Evolutionary conservation across 805 yeast genomes (phyloP), one percentile per base, ranked within the genome.

Genomic region (Scheffersomyces stipitis): DNA sequence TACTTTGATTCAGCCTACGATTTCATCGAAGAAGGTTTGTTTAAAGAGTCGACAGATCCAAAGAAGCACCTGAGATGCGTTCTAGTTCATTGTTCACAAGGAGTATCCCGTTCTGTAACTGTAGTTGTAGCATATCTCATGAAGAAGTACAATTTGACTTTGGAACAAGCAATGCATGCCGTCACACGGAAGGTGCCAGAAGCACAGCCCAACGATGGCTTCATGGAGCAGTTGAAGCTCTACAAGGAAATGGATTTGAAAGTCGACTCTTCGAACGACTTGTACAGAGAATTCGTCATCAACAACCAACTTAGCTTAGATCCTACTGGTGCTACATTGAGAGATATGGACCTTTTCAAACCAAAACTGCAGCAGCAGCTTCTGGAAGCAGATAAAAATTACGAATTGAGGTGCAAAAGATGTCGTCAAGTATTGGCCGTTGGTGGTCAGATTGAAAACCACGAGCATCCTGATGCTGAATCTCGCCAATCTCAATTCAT

Each of bases 401-500:
- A 61, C 17, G 69, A 69, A 23, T 58, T 87, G 27, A 70, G 96
- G 40, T 91, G 99, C 64, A 86, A 83, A 48, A 78, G 80, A 56
- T 91, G 99, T 65, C 76, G 97, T 46, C 75, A 77, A 22, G 64
- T 69, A 13, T 65, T 91, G 17, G 95, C 95, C 0, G 59, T 71
- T 14, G 76, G 85, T 1, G 59, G 74, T 2, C 76, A 83, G 13
- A 73, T 84, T 38, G 76, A 85, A 20, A 58, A 66, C 15, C 96
- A 90, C 60, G 69, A 66, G 2, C 80, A 81, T 14, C 90, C 96
- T 14, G 78, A 72, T 20, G 73, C 71, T 26, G 78, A 73, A 20
- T 81, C 86, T 2, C 73, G 77, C 28, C 89, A 85, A 55, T 68
- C 83, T 6, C 78, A 71, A 42, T 85, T 86, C 52, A 68, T 79